Base-by-base conservation (phyloP, 2,329 filamentous ascomycete genomes). In the Ustulina deusta region DNA sequence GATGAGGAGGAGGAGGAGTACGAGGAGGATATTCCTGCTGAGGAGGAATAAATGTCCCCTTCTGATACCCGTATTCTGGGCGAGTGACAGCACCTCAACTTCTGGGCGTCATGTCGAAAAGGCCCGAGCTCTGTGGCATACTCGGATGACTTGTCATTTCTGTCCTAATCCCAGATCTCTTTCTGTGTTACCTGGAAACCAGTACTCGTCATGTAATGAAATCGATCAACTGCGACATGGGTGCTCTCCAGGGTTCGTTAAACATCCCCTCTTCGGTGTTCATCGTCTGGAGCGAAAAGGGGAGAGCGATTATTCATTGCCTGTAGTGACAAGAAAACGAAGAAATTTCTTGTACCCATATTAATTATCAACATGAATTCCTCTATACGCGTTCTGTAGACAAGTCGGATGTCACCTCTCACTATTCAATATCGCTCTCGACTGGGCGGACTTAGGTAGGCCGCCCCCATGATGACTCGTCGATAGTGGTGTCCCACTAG, bases 1-100 rank as follows among this genome's bases (percentile, higher is more conserved):
- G 97, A 96, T 70, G 96, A 99, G 85, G 95, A 93, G 78, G 95
- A 98, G 85, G 94, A 97, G 86, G 94, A 97, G 82, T 94, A 97
- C 81, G 92, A 91, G 78, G 93, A 96, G 87, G 94, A 97, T 84
- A 87, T 86, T 73, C 90, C 90, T 76, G 77, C 89, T 72, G 91
- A 93, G 84, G 90, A 92, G 42, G 62, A 70, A 63, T 65, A 68
- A 48, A 54, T 42, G 52, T 38, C 56, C 38, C 46, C 69, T 56
- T 66, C 54, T 61, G 48, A 63, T 72, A 72, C 73, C 71, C 67
- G 60, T 29, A 11, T 69, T 61, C 69, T 67, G 65, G 65, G 70
- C 59, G 58, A 69, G 54, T 65, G 60, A 70, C 66, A 61, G 62
- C 57, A 17, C 65, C 48, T 61, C n/a, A 66, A 44, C 42, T 71